Evolutionary conservation across 345 rosid genomes (phyloP).

Genomic region (Xanthoceras sorbifolium): DNA sequence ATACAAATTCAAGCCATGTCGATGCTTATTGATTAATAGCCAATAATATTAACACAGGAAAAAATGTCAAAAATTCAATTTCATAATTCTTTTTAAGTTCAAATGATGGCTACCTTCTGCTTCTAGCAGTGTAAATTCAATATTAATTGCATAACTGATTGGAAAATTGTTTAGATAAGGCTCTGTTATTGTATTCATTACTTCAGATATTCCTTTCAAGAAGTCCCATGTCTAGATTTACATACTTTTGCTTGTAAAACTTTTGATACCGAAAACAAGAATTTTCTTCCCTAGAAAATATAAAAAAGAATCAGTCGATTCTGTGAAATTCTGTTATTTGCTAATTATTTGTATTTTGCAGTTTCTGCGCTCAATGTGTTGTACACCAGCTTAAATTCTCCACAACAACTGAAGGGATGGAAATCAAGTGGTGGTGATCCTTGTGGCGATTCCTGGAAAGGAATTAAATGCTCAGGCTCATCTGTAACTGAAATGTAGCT

Average conservation of each 20-base stretch:
- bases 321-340: slow-evolving; percentile 23
- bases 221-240: neutral
- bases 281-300: neutral
- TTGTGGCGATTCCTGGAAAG: slow-evolving; percentile 86
- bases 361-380: slow-evolving; percentile 85
- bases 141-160: neutral
- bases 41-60: neutral
- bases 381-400: slow-evolving; percentile 79
- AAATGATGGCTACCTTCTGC: too few species aligned
- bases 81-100: too few species aligned
- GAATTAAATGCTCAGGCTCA: slow-evolving; percentile 80
- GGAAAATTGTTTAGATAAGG: neutral
- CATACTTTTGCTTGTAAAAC: too few species aligned
- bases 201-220: neutral
- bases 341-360: slow-evolving; percentile 32
- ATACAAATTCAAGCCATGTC: neutral
- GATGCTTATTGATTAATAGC: neutral
- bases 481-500: slow-evolving; percentile 75
- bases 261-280: too few species aligned
- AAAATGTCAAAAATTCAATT: neutral
- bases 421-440: slow-evolving; percentile 80
- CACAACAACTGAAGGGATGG: slow-evolving; percentile 75
- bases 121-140: too few species aligned
- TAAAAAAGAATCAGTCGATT: neutral
- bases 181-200: neutral